Evolutionary conservation across 1,284 basidiomycete genomes (phyloP), one percentile per base, ranked within the genome.

Genomic region (Xerocomus amazonicus): DNA sequence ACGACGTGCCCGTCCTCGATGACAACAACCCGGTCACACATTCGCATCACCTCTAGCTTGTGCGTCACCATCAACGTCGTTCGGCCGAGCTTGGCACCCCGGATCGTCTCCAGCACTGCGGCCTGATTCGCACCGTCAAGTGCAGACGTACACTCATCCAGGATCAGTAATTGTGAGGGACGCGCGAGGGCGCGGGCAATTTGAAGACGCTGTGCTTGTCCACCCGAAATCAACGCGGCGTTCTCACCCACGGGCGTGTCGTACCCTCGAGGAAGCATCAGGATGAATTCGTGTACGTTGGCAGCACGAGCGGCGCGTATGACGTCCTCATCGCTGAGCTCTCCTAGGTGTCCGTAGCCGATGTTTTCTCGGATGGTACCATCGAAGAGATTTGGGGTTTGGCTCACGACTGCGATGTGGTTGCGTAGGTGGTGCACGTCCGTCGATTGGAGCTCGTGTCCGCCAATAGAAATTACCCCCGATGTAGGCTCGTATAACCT

Each of bases 1-100:
- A 75, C 86, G 16, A 97, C 78, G 45, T 66, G 67, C 5, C 95
- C 94, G 14, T 86, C 82, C 13, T 85, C 77, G 9, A 98, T 68
- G 36, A 97, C 89, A 17, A 97, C 59, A 46, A 99, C 82, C 34
- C 92, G 78, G 68, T 97, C 92, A 71, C 95, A 97, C 77, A 86
- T 83, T 64, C 77, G 79, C 95, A 99, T 99, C 42, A 93, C 84
- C 51, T 86, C 80, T 40, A 92, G 67, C 67, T 96, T 96, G 73
- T 99, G 96, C 17, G 95, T 97, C 58, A 98, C 84, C 74, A 97
- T 87, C 53, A 98, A 67, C 46, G 90, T 93, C 53, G 93, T 97
- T 52, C 85, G 76, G 4, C 80, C 81, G 16, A 73, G 68, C 69
- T 81, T 83, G 55, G 85, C 82, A 37, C 70, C 67, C 49, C 74